phyloP scores from a whole-genome alignment of 2,329 filamentous ascomycete species.

The Beauveria sp. region DNA sequence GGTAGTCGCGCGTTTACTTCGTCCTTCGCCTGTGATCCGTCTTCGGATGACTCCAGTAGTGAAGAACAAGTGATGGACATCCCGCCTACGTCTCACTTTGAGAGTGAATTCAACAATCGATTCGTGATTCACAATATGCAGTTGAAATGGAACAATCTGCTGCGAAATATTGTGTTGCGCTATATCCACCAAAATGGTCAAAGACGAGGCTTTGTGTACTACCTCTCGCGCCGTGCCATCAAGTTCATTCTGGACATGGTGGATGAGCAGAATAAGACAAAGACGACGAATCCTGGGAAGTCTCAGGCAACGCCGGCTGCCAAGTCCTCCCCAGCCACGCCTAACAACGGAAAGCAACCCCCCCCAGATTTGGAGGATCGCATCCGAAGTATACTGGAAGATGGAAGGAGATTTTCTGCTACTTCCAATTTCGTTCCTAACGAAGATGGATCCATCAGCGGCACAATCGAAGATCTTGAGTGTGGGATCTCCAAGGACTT shows the following conservation, averaged over 20 bases:
- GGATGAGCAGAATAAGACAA: conserved; percentile 79
- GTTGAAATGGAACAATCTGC: conserved; percentile 94
- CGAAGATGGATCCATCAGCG: conserved; percentile 26
- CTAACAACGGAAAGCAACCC: conserved; percentile 47
- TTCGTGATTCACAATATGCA: conserved; percentile 98
- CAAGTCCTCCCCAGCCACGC: conserved; percentile 30
- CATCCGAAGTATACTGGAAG: conserved; percentile 76
- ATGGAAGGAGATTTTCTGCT: conserved; percentile 70
- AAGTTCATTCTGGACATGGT: conserved; percentile 98
- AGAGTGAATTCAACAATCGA: conserved; percentile 93
- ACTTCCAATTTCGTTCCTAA: conserved; percentile 25
- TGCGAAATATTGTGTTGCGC: conserved; percentile 91
- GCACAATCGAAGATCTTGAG: conserved; percentile 53
- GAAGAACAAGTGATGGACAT: conserved; percentile 49
- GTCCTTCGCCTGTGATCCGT: not conserved
- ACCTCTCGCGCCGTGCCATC: conserved; percentile 88
- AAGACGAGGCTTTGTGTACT: conserved; percentile 92
- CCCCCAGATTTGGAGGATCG: conserved; percentile 68
- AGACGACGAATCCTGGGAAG: conserved; percentile 29
- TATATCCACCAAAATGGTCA: conserved; percentile 98
- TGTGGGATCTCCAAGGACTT: conserved; percentile 82
- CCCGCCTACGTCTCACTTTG: conserved; percentile 68
- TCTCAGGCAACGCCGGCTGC: conserved; percentile 21
- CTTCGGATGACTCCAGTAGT: conserved; percentile 13
- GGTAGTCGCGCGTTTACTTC: conserved; percentile 20